These are phyloP conservation scores for Camelina laxa DNA, from an alignment of 345 rosid species.

Conservation along the genomic window DNA sequence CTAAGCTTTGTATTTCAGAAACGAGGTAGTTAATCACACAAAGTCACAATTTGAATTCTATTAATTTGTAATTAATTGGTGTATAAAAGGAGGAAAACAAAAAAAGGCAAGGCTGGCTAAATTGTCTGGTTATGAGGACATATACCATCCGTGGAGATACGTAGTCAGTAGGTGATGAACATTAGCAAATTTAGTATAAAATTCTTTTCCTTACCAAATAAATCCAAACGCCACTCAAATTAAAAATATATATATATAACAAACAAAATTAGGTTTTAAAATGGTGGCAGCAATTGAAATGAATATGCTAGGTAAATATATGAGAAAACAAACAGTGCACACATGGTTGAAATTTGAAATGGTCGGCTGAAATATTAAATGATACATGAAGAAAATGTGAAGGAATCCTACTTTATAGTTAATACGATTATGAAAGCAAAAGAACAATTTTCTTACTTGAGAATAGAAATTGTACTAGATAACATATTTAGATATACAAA, in stretches of 20 bases:
- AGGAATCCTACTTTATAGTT: background rate
- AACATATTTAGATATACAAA: background rate
- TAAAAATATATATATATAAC: too few relatives aligned
- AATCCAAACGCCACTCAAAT: slow-evolving; percentile 28
- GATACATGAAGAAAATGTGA: background rate
- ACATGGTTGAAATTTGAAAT: slow-evolving; percentile 14
- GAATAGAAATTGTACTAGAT: too few relatives aligned
- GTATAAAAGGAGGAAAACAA: background rate
- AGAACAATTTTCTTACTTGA: too few relatives aligned
- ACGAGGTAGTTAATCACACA: background rate
- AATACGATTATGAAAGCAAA: background rate
- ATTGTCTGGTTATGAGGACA: slow-evolving; percentile 41
- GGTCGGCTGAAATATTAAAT: slow-evolving; percentile 25
- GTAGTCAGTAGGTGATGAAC: slow-evolving; percentile 43
- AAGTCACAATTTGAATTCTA: too few relatives aligned
- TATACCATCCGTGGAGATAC: slow-evolving; percentile 42
- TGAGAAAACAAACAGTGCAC: slow-evolving; percentile 32
- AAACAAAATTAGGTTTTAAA: background rate
- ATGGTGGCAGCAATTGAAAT: slow-evolving; percentile 13
- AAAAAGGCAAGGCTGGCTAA: slow-evolving; percentile 34
- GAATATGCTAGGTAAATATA: slow-evolving; percentile 10
- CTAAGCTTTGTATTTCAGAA: background rate
- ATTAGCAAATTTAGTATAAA: slow-evolving; percentile 35
- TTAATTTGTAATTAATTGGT: background rate
- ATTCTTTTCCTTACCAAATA: slow-evolving; percentile 20